Conservation (phyloP, 495 filamentous ascomycete genomes). For the Aspergillus coremiiformis region DNA sequence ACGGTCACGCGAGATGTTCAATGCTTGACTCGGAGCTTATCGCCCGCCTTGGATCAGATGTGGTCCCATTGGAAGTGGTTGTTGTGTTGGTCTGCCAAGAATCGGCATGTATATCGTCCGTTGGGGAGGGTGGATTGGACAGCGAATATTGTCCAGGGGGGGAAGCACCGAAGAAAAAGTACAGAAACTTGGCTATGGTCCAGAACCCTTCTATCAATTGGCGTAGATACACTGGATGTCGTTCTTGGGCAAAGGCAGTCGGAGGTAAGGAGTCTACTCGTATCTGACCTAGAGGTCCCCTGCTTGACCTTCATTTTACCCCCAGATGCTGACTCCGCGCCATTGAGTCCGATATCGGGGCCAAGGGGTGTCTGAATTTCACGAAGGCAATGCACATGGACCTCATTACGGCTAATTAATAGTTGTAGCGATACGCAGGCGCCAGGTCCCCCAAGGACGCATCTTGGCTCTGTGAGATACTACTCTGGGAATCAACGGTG, state of each 20-base stretch:
- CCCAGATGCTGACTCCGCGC: neutral
- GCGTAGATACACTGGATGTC: too few relatives aligned
- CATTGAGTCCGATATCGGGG: neutral
- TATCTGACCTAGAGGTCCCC: too few relatives aligned
- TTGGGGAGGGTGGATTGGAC: too few relatives aligned
- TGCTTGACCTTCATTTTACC: too few relatives aligned
- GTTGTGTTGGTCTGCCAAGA: slow-evolving; percentile 2
- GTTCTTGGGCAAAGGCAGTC: too few relatives aligned
- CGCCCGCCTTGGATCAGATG: neutral
- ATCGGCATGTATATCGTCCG: slow-evolving; percentile 3
- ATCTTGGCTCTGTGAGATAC: slow-evolving; percentile 9
- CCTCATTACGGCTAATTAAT: slow-evolving; percentile 13
- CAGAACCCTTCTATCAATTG: too few relatives aligned
- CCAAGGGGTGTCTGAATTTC: neutral
- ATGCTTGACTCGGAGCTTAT: too few relatives aligned
- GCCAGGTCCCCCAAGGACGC: slow-evolving; percentile 20
- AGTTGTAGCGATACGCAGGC: slow-evolving; percentile 21
- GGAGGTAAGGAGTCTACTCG: too few relatives aligned
- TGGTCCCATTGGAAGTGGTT: slow-evolving; percentile 5
- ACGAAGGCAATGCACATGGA: neutral
- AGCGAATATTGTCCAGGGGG: too few relatives aligned
- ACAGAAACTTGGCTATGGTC: too few relatives aligned
- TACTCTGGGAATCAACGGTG: neutral
- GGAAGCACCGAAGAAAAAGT: too few relatives aligned
- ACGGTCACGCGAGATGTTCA: neutral